Base-by-base conservation (phyloP, 2,329 filamentous ascomycete species). In the Aspergillus clavatus region DNA sequence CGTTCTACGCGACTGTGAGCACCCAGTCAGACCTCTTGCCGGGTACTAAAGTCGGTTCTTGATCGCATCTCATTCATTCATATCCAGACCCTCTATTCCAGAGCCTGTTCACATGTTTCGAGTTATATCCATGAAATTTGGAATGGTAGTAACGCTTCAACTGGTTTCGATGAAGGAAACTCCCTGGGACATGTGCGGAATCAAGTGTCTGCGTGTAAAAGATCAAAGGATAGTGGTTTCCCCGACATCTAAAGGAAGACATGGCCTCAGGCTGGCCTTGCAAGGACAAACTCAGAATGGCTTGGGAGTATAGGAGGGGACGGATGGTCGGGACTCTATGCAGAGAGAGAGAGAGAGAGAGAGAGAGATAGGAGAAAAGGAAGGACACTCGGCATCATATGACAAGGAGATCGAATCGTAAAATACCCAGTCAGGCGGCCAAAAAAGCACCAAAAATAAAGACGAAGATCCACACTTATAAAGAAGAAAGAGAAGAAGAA, bases 391-490 rank as follows among this genome's bases (percentile, higher is more conserved):
- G 22, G 35, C 29, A 38, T 43, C 39, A 47, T 48, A 43, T 42
- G 45, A 49, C 52, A 54, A 53, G 50, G 54, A 45, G 51, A 62
- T 56, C 60, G 58, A 55, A 62, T 59, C 56, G 57, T 54, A 24
- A 46, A 65, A 61, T 50, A 50, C 54, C 46, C 53, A 52, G 51
- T 42, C 53, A 48, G 41, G n/a, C 38, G 36, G 51, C 47, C 53
- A 57, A 50, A 56, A 55, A 53, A 61, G 59, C 61, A 49, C 57
- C 66, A 51, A 65, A 52, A 54, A 52, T 50, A 52, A 56, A 51
- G 51, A 48, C 47, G 52, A 48, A 53, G 57, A 55, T 55, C 57
- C 57, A 53, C 55, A 56, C n/a, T n/a, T n/a, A n/a, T n/a, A n/a
- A n/a, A n/a, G n/a, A n/a, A n/a, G n/a, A n/a, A n/a, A n/a, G n/a